Percentiles rank a stretch among this genome's conserved stretches.
phyloP scores from a whole-genome alignment of 805 yeast genomes.

The Myxozyma monticola region DNA sequence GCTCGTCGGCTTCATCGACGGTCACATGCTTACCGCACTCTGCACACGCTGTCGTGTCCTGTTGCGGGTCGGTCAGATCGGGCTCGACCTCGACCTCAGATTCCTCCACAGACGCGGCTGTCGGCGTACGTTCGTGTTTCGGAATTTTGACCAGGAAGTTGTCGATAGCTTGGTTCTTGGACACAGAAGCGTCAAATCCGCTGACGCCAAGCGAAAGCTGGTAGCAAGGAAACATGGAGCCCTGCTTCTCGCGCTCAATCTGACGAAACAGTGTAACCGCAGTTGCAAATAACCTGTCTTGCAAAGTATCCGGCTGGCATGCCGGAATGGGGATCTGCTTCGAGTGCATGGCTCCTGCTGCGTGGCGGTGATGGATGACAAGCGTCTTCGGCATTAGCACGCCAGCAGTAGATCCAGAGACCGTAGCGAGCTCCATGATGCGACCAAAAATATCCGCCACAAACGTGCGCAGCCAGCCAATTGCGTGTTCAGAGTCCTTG shows the following conservation, averaged over 20 bases:
- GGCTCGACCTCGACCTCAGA: not conserved
- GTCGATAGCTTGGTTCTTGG: conserved; percentile 13
- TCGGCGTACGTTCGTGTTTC: too few relatives aligned
- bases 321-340: conserved; percentile 33
- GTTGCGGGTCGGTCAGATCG: not conserved
- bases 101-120: not conserved
- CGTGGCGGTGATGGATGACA: conserved; percentile 40
- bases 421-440: conserved; percentile 54
- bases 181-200: conserved; percentile 16
- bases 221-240: conserved; percentile 17
- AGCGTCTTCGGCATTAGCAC: conserved; percentile 58
- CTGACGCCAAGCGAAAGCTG: conserved; percentile 17
- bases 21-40: conserved; percentile 35
- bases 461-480: conserved; percentile 80
- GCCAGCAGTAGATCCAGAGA: conserved; percentile 55
- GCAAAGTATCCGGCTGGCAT: conserved; percentile 6
- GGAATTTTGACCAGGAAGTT: conserved; percentile 5
- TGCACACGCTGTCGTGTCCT: conserved; percentile 32
- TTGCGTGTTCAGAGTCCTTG: conserved; percentile 53
- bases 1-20: conserved; percentile 35
- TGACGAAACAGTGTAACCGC: conserved; percentile 34
- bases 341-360: conserved; percentile 17
- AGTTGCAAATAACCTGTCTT: conserved; percentile 7
- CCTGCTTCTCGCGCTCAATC: conserved; percentile 12
- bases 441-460: conserved; percentile 75